Percentiles rank a stretch among this genome's conserved stretches.
Conservation (phyloP, 495 filamentous ascomycete species). For the Neurospora sp. region DNA sequence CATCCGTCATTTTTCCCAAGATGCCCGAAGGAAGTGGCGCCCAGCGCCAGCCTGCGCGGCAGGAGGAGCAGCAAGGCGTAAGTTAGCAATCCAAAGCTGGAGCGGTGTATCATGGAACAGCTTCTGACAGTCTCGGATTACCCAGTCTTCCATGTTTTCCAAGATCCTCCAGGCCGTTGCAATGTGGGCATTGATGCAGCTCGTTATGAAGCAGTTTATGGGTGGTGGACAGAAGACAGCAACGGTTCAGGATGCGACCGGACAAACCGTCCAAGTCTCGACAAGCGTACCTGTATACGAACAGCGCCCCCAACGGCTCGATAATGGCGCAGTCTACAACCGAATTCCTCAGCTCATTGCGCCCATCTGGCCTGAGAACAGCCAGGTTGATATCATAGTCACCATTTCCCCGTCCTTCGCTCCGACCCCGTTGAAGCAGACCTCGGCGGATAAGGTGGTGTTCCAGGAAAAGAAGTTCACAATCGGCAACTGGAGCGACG, state of each 20-base stretch:
- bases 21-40: conserved; percentile 30
- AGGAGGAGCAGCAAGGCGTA: conserved; percentile 27
- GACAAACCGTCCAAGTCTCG: conserved; percentile 33
- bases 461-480: conserved; percentile 71
- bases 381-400: conserved; percentile 69
- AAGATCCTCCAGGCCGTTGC: conserved; percentile 31
- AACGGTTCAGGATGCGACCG: conserved; percentile 36
- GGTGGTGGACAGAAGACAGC: conserved; percentile 38
- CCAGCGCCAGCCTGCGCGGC: conserved; percentile 17
- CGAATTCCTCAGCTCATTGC: conserved; percentile 64
- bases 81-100: conserved; percentile 10
- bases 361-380: conserved; percentile 80
- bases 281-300: conserved; percentile 53
- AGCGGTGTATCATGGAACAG: neutral
- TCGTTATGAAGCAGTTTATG: conserved; percentile 35
- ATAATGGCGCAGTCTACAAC: conserved; percentile 57
- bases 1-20: neutral
- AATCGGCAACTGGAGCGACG: conserved; percentile 74
- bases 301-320: conserved; percentile 48
- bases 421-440: conserved; percentile 53
- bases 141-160: conserved; percentile 22
- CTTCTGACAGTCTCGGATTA: conserved; percentile 11
- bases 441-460: conserved; percentile 50
- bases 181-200: conserved; percentile 38
- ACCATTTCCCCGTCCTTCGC: conserved; percentile 70